A percentile compares a stretch with the other conserved stretches of the same genome.
These are phyloP conservation scores for Termitomyces sp. DNA, from an alignment of 768 basidiomycete species.

Conservation along the genomic window DNA sequence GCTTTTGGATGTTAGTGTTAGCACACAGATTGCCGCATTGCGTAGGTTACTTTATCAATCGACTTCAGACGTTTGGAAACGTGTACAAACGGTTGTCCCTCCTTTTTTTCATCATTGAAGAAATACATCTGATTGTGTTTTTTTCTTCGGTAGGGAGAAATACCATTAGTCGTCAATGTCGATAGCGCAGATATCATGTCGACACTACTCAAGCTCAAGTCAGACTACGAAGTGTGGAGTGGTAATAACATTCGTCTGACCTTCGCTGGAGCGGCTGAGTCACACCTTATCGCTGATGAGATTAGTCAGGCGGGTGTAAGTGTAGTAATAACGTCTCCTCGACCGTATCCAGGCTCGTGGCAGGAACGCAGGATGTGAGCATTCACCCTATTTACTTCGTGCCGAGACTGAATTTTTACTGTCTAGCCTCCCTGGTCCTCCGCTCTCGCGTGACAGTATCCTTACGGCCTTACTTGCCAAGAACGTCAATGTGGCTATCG, in stretches of 20 bases:
- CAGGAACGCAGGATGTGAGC: slow-evolving; percentile 57
- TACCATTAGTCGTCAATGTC: slow-evolving; percentile 62
- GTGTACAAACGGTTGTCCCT: slow-evolving; percentile 29
- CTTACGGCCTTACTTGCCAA: slow-evolving; percentile 48
- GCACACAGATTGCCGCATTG: slow-evolving; percentile 57
- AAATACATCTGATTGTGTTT: background rate
- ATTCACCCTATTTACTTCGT: background rate
- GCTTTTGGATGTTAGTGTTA: slow-evolving; percentile 40
- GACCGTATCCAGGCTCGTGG: slow-evolving; percentile 65
- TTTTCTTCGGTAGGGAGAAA: slow-evolving; percentile 33
- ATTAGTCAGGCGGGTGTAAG: slow-evolving; percentile 58
- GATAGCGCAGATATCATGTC: slow-evolving; percentile 76
- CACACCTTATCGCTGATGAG: slow-evolving; percentile 56
- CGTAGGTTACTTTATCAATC: slow-evolving; percentile 35
- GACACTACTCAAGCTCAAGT: slow-evolving; percentile 55
- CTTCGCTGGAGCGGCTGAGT: slow-evolving; percentile 56
- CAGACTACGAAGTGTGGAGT: slow-evolving; percentile 36
- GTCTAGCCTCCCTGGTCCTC: slow-evolving; percentile 61
- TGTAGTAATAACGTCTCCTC: slow-evolving; percentile 59
- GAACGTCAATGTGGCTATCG: slow-evolving; percentile 61
- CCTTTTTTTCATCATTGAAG: slow-evolving; percentile 18
- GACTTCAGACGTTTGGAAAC: slow-evolving; percentile 26
- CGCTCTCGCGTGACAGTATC: slow-evolving; percentile 50
- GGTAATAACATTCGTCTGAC: slow-evolving; percentile 34
- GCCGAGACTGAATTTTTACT: background rate